Conservation (phyloP, 2,329 filamentous ascomycete genomes). For the Neonectria ditissima region DNA sequence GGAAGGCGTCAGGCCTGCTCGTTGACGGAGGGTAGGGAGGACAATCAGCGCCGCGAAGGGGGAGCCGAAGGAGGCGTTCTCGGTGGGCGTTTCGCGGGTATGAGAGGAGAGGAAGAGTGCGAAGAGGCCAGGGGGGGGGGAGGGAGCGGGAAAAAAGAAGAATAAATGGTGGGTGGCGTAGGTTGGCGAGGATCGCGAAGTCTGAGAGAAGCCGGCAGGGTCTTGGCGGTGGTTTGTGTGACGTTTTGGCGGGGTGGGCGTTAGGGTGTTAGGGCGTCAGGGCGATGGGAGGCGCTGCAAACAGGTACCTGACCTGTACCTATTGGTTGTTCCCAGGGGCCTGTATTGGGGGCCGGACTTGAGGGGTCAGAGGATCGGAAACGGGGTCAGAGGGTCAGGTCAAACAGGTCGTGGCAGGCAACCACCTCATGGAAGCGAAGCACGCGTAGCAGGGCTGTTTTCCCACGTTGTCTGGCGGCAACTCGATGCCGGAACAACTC, state of each 20-base stretch:
- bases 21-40: background rate
- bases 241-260: slow-evolving; percentile 38
- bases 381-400: slow-evolving; percentile 6
- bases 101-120: slow-evolving; percentile 2
- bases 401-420: slow-evolving; percentile 1
- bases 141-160: slow-evolving; percentile 5
- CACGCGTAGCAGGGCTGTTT: background rate
- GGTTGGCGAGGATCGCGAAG: slow-evolving; percentile 41
- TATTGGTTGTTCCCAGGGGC: too few relatives aligned
- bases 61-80: slow-evolving; percentile 11
- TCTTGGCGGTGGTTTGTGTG: slow-evolving; percentile 37
- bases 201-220: slow-evolving; percentile 33
- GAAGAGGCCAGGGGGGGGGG: slow-evolving; percentile 6
- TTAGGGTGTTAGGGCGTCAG: slow-evolving; percentile 15
- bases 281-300: background rate
- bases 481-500: slow-evolving; percentile 12
- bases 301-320: too few relatives aligned
- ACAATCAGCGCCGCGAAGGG: slow-evolving; percentile 20
- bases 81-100: background rate
- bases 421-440: background rate
- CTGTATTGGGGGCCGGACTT: too few relatives aligned
- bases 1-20: slow-evolving; percentile 1
- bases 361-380: slow-evolving; percentile 10
- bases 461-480: slow-evolving; percentile 4
- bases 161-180: slow-evolving; percentile 34